phyloP scores from a whole-genome alignment of 1,284 basidiomycete species.

The Pisolithus thermaeus region DNA sequence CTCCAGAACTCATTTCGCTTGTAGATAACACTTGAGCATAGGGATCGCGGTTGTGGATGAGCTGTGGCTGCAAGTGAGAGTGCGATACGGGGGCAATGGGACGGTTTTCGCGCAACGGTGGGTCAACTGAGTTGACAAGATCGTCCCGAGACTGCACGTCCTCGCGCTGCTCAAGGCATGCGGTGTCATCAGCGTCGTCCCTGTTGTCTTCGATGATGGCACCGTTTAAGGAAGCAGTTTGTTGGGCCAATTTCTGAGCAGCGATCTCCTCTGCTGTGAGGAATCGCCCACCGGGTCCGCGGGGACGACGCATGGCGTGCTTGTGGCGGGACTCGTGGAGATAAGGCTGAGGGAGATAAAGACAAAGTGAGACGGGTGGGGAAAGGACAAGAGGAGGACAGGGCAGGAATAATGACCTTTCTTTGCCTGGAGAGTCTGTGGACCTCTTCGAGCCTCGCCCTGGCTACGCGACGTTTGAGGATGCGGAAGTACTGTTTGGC shows the following conservation, averaged over 20 bases:
- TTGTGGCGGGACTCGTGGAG: constrained; percentile 96
- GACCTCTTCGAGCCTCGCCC: constrained; percentile 86
- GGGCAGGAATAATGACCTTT: constrained; percentile 54
- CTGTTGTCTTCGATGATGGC: constrained; percentile 27
- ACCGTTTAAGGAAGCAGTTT: constrained; percentile 15
- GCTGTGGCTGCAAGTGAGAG: constrained; percentile 15
- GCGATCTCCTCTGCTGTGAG: constrained; percentile 93
- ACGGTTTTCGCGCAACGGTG: constrained; percentile 9
- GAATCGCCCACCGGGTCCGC: constrained; percentile 95
- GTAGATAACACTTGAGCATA: constrained; percentile 14
- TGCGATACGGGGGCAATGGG: constrained; percentile 2
- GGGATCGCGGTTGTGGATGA: constrained; percentile 11
- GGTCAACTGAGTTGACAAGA: constrained; percentile 11
- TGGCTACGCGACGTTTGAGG: constrained; percentile 83
- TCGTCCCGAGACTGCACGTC: constrained; percentile 8
- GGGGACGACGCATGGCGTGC: constrained; percentile 94
- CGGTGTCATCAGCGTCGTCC: constrained; percentile 33
- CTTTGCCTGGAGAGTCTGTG: constrained; percentile 86
- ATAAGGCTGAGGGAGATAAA: constrained; percentile 66
- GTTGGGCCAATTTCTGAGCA: constrained; percentile 53
- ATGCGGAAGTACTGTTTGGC: constrained; percentile 98
- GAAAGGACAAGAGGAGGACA: not conserved
- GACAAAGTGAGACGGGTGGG: constrained; percentile 2
- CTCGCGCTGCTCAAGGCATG: constrained; percentile 13
- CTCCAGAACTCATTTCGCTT: constrained; percentile 10